Conservation (phyloP, 2,329 filamentous ascomycete species). For the Cryphonectria radicalis region DNA sequence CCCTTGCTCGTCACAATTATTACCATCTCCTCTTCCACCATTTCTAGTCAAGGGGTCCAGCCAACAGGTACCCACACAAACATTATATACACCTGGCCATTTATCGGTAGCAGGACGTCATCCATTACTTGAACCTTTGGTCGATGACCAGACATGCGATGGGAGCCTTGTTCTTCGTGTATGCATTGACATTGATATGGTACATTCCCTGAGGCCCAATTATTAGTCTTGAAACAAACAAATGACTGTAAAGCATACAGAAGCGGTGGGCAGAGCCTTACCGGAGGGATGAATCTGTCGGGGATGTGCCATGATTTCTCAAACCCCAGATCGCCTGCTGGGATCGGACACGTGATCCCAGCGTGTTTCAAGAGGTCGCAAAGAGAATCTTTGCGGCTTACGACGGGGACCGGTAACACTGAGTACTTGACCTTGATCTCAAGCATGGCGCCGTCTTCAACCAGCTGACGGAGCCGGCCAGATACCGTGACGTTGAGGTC, state of each 20-base stretch:
- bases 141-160: background rate
- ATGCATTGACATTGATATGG: constrained; percentile 2
- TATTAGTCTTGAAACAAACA: background rate
- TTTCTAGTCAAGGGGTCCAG: background rate
- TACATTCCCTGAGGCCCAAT: background rate
- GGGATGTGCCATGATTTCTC: background rate
- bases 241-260: background rate
- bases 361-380: background rate
- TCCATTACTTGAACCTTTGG: background rate
- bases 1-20: background rate
- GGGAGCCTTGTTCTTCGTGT: background rate
- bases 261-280: background rate
- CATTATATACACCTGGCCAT: background rate
- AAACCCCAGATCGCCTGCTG: background rate
- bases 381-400: constrained; percentile 7
- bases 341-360: background rate
- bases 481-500: background rate
- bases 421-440: constrained; percentile 6
- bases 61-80: background rate
- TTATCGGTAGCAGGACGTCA: background rate
- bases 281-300: background rate
- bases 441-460: background rate
- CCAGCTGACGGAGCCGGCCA: background rate
- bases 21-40: background rate
- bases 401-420: background rate